Base-by-base conservation (phyloP, 2,329 filamentous ascomycete genomes). In the Pseudocercospora pini-densiflorae region DNA sequence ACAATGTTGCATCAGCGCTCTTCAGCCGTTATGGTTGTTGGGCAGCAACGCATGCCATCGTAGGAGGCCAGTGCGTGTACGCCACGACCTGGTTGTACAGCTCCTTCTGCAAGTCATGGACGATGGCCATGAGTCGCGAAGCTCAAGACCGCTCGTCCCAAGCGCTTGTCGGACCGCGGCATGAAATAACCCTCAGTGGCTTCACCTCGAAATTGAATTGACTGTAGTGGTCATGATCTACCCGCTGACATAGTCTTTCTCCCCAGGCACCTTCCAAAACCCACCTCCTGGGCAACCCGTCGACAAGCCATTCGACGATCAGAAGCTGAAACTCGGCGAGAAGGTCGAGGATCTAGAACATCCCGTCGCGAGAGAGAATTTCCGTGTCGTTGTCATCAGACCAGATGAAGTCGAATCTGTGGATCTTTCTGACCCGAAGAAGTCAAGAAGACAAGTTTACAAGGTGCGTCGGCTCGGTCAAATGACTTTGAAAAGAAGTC, bases 381-480 rank as follows among this genome's bases (percentile, higher is more conserved):
- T 97, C 76, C 84, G 94, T 61, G 92, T 97, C 0, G 92, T 97
- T 3, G 89, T 95, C 75, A 95, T 99, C 77, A 88, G 89, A 58
- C 89, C 97, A 0, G 87, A 91, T 8, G 88, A 91, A 77, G 89
- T 96, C 21, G 93, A 97, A 77, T 84, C 86, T 73, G 83, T 91
- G 16, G 91, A 95, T 76, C 79, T 96, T 61, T 88, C 86, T 64
- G 86, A 92, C 75, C 87, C 89, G 0, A 84, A 85, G 55, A 86
- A 86, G 67, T 83, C 84, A 12, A 82, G 85, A 69, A 84, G 93
- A 73, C 91, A 88, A 83, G 81, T 87, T 66, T 94, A 93, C 80
- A 88, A 84, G 55, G 55, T 58, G 43, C 29, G n/a, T 40, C 14
- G 29, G 19, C 16, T 19, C n/a, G 10, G 23, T n/a, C 53, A 19